phyloP scores from a whole-genome alignment of 2,329 filamentous ascomycete genomes.

The Verticillium zaregamsianum region DNA sequence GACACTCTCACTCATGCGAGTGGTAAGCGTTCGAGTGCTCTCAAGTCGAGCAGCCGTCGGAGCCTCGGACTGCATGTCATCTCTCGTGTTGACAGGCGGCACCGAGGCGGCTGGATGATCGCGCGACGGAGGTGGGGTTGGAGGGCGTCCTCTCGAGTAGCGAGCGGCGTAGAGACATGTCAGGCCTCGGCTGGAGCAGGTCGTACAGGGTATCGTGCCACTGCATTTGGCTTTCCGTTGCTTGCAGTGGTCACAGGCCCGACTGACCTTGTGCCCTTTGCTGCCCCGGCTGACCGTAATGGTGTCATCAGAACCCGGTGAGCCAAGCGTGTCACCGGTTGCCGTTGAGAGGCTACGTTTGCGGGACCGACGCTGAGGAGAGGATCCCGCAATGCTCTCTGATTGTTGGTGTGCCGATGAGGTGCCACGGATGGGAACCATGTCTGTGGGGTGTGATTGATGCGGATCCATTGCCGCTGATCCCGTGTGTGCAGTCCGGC shows the following conservation, averaged over 20 bases:
- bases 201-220: constrained; percentile 27
- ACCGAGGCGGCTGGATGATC: not conserved
- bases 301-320: not conserved
- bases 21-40: not conserved
- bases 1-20: not conserved
- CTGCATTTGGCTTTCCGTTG: constrained; percentile 31
- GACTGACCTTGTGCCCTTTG: constrained; percentile 26
- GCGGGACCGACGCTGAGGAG: not conserved
- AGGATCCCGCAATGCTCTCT: not conserved
- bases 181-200: constrained; percentile 21
- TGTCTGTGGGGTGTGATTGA: not conserved
- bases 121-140: constrained; percentile 22
- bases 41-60: not conserved
- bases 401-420: not conserved
- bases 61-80: not conserved
- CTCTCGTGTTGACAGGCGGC: not conserved
- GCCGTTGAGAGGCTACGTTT: not conserved
- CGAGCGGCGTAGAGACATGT: constrained; percentile 24
- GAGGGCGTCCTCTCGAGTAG: constrained; percentile 27
- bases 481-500: not conserved
- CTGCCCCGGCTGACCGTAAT: constrained; percentile 5
- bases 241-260: constrained; percentile 35
- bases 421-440: not conserved
- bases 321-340: not conserved
- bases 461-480: not conserved